Base-by-base conservation (phyloP, 441 rosid species). In the Pelargonium cotyledonis region DNA sequence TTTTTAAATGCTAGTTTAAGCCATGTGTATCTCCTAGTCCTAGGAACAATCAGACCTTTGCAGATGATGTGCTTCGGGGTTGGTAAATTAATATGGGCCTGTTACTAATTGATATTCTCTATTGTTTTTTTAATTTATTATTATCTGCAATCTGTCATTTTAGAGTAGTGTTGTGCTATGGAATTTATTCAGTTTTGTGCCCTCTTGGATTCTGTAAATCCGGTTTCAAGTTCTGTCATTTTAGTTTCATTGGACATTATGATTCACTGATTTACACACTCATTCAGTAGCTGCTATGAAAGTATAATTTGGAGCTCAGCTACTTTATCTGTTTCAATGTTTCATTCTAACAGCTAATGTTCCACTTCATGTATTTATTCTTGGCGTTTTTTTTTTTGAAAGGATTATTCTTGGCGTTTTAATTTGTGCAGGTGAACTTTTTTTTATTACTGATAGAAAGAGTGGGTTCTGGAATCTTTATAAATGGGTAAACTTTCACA, bases 381-480 rank as follows among this genome's bases (percentile, higher is more conserved):
- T 21, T 21, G 65, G 44, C 21, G 18, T 64, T 61, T 71, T 35
- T n/a, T n/a, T n/a, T n/a, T n/a, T n/a, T n/a, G n/a, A n/a, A n/a
- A n/a, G n/a, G n/a, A n/a, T 60, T 51, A 75, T 77, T 23, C 65
- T 21, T 21, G 65, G 44, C 21, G 18, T 64, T 61, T 71, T 35
- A 9, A 19, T 41, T 70, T 62, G 8, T 81, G 81, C 92, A 90
- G 97, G 96, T 58, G 96, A 94, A 75, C 86, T 94, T 40, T 88
- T 85, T 78, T 94, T 94, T 70, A 78, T 88, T 68, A 84, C 88
- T 14, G 96, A 94, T 76, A 83, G 96, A 73, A 72, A 83, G 70
- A 84, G 73, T 68, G 95, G 99, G 75, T 95, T 85, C 79, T 91
- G 97, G 96, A 95, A 91, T 81, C 80, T 91, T 65, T 83, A 91